A percentile compares a stretch with the other conserved stretches of the same genome.
phyloP scores from a whole-genome alignment of 1,284 basidiomycete genomes.

The Apiotrichum montevideense region DNA sequence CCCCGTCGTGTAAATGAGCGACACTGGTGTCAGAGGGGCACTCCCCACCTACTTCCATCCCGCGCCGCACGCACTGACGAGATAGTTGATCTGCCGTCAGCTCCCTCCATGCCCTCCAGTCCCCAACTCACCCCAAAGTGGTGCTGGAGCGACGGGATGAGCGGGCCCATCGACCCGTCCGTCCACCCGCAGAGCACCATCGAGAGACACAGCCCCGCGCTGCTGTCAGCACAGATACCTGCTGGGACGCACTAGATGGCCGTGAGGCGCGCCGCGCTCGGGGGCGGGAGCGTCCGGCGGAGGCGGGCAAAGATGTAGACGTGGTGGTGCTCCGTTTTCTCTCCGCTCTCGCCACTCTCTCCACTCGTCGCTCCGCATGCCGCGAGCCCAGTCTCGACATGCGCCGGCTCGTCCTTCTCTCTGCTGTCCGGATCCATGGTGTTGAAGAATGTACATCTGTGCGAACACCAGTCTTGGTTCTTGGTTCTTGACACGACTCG shows the following conservation, averaged over 20 bases:
- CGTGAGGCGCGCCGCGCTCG: background rate
- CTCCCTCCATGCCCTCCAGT: background rate
- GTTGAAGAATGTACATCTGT: too few relatives aligned
- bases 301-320: slow-evolving; percentile 12
- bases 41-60: too few relatives aligned
- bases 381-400: too few relatives aligned
- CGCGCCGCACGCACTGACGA: slow-evolving; percentile 9
- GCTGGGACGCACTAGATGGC: background rate
- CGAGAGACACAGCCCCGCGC: slow-evolving; percentile 9
- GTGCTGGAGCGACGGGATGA: slow-evolving; percentile 15
- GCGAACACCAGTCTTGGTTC: too few relatives aligned
- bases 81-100: slow-evolving; percentile 15
- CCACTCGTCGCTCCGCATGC: too few relatives aligned
- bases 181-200: slow-evolving; percentile 20
- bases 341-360: too few relatives aligned
- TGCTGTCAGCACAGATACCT: background rate
- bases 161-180: slow-evolving; percentile 12
- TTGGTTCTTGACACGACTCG: too few relatives aligned
- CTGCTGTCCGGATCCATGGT: too few relatives aligned
- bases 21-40: slow-evolving; percentile 7
- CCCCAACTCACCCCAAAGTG: slow-evolving; percentile 13
- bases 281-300: slow-evolving; percentile 5
- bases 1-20: slow-evolving; percentile 8
- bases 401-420: too few relatives aligned
- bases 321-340: slow-evolving; percentile 2